Conservation (phyloP, 495 filamentous ascomycete genomes). For the Pseudevernia furfuracea region DNA sequence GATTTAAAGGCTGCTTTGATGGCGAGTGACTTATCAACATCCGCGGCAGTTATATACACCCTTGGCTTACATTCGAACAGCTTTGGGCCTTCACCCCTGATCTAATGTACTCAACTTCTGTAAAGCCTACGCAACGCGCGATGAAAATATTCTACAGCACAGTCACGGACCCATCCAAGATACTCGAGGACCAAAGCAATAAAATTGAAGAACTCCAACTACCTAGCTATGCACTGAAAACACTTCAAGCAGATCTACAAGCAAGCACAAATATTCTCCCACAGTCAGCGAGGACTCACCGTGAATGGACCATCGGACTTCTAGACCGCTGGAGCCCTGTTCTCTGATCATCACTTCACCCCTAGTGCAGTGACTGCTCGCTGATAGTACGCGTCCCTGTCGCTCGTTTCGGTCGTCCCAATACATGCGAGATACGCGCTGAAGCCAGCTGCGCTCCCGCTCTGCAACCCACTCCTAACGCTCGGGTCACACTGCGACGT, state of each 20-base stretch:
- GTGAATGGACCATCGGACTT: conserved; percentile 61
- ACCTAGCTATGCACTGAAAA: conserved; percentile 41
- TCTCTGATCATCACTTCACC: conserved; percentile 10
- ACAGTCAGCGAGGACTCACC: conserved; percentile 45
- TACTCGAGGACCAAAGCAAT: conserved; percentile 47
- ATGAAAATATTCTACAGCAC: conserved; percentile 60
- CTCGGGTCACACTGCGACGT: conserved; percentile 50
- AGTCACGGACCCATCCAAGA: conserved; percentile 42
- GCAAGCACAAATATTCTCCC: conserved; percentile 51
- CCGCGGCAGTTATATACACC: conserved; percentile 1
- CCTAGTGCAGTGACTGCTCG: conserved; percentile 37
- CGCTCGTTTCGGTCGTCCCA: conserved; percentile 42
- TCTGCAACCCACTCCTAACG: conserved; percentile 41
- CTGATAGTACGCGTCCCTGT: conserved; percentile 51
- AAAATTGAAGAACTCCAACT: conserved; percentile 60
- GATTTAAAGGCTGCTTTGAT: conserved; percentile 34
- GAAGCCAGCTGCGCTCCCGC: conserved; percentile 50
- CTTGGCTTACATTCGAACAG: conserved; percentile 22
- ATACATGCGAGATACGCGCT: conserved; percentile 59
- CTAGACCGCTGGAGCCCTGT: conserved; percentile 38
- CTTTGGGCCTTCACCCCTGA: conserved; percentile 67
- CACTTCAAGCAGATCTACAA: conserved; percentile 38
- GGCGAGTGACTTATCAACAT: conserved; percentile 31
- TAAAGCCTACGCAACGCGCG: conserved; percentile 40
- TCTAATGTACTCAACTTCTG: conserved; percentile 53